These are phyloP conservation scores for Onygenales sp. DNA, from an alignment of 2,329 filamentous ascomycete genomes.

Conservation along the genomic window DNA sequence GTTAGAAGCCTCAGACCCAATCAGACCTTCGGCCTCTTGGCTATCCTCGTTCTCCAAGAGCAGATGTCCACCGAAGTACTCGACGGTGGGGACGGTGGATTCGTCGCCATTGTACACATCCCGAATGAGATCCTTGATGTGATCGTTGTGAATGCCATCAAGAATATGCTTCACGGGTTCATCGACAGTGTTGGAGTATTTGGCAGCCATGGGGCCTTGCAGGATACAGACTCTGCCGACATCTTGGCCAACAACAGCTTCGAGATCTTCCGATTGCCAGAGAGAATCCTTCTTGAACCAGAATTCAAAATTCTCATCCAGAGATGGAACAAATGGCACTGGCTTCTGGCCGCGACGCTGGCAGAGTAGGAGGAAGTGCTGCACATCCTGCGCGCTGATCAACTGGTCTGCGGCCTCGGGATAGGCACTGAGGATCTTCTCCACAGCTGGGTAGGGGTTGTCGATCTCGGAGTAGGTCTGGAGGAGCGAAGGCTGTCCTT, in stretches of 20 bases:
- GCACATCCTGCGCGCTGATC: slow-evolving; percentile 96
- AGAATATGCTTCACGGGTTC: slow-evolving; percentile 94
- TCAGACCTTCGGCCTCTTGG: slow-evolving; percentile 75
- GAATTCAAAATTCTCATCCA: slow-evolving; percentile 96
- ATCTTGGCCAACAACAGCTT: slow-evolving; percentile 91
- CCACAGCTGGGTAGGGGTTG: slow-evolving; percentile 66
- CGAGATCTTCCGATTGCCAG: slow-evolving; percentile 97
- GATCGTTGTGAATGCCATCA: slow-evolving; percentile 77
- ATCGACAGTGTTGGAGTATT: slow-evolving; percentile 80
- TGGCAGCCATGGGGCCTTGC: slow-evolving; percentile 86
- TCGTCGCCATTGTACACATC: slow-evolving; percentile 73
- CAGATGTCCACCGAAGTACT: slow-evolving; percentile 91
- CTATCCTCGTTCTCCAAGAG: slow-evolving; percentile 59
- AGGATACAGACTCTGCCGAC: slow-evolving; percentile 93
- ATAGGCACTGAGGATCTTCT: slow-evolving; percentile 71
- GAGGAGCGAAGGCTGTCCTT: slow-evolving; percentile 68
- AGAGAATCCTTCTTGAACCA: slow-evolving; percentile 99
- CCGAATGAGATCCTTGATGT: slow-evolving; percentile 68
- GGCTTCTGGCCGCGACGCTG: slow-evolving; percentile 90
- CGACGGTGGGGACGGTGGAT: slow-evolving; percentile 67
- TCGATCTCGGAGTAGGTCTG: slow-evolving; percentile 86
- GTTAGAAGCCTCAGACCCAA: slow-evolving; percentile 65
- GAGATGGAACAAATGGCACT: slow-evolving; percentile 86
- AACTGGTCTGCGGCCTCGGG: slow-evolving; percentile 82
- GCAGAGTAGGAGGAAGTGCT: slow-evolving; percentile 91